phyloP scores from a whole-genome alignment of 139 green algal genomes.

The Auxenochlorella pyrenoidosa region DNA sequence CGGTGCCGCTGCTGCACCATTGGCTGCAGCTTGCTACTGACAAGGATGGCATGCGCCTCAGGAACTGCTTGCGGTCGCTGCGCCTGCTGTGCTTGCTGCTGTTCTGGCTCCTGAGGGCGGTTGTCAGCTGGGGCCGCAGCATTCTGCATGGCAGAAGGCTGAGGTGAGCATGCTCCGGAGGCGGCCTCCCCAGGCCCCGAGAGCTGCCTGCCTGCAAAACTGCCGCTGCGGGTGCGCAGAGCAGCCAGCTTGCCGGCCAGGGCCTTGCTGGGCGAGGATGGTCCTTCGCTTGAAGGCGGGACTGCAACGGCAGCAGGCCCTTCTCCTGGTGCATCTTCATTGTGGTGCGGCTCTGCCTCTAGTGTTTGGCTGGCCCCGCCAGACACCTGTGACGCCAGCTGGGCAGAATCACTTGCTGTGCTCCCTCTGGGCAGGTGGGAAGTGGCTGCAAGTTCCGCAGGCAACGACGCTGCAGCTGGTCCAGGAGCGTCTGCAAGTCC shows the following conservation, averaged over 20 bases:
- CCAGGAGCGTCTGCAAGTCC: neutral
- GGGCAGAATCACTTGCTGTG: neutral
- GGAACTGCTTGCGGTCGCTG: neutral
- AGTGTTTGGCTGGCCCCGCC: no score
- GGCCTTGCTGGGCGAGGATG: neutral
- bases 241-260: conserved; percentile 7
- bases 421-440: neutral
- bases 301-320: neutral
- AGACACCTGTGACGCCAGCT: neutral
- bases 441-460: neutral
- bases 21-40: neutral
- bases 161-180: neutral
- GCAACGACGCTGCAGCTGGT: neutral
- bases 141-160: neutral
- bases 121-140: neutral
- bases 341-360: neutral
- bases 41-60: neutral
- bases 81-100: neutral
- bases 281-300: neutral
- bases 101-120: neutral
- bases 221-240: neutral
- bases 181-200: neutral
- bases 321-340: neutral
- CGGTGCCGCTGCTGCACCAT: conserved; percentile 3
- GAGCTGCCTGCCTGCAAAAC: neutral